phyloP scores from a whole-genome alignment of 495 filamentous ascomycete genomes.

The Penicillium manginii region DNA sequence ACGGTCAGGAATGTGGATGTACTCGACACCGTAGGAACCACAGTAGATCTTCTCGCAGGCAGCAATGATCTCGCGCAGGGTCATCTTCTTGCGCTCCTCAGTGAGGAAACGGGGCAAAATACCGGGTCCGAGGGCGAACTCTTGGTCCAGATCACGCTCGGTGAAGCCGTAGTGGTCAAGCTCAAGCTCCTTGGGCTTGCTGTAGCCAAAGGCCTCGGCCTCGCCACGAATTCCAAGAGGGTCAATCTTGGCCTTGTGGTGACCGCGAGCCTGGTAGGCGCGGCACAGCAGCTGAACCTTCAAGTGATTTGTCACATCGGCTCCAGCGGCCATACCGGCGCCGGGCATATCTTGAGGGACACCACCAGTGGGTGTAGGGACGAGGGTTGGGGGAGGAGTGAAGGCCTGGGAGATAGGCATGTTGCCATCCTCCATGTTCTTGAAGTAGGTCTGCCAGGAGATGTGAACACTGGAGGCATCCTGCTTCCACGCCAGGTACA shows the following conservation, averaged over 20 bases:
- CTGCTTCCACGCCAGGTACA: constrained; percentile 97
- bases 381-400: constrained; percentile 88
- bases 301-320: constrained; percentile 92
- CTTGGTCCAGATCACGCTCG: constrained; percentile 90
- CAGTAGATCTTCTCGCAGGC: constrained; percentile 97
- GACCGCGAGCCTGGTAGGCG: constrained; percentile 96
- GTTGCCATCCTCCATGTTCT: constrained; percentile 96
- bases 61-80: constrained; percentile 87
- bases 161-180: constrained; percentile 93
- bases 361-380: constrained; percentile 77
- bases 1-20: constrained; percentile 97
- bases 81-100: constrained; percentile 91
- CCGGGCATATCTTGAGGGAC: constrained; percentile 76
- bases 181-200: constrained; percentile 88
- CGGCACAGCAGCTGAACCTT: constrained; percentile 97
- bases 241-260: constrained; percentile 97
- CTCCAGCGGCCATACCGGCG: constrained; percentile 68
- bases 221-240: constrained; percentile 91
- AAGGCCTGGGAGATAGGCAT: constrained; percentile 98
- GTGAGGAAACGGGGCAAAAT: constrained; percentile 93
- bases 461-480: constrained; percentile 93
- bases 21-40: constrained; percentile 94
- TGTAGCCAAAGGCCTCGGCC: constrained; percentile 82
- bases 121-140: constrained; percentile 91
- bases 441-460: constrained; percentile 99